phyloP scores from a whole-genome alignment of 164 flowering plant genomes.

The Chloranthus sessilifolius region DNA sequence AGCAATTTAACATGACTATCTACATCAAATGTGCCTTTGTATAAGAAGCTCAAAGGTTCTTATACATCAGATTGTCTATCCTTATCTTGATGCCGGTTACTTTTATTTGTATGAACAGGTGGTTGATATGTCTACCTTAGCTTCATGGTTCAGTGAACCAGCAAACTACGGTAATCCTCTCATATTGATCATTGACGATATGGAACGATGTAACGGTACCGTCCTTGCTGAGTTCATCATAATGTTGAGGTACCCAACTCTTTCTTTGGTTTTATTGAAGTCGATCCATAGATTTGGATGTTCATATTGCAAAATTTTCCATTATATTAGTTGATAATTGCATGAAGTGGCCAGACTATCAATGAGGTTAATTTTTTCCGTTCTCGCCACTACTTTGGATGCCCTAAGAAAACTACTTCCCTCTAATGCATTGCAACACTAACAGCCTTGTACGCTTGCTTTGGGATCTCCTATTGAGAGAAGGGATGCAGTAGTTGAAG shows the following conservation, averaged over 20 bases:
- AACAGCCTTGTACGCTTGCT: conserved; percentile 48
- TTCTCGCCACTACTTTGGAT: conserved; percentile 65
- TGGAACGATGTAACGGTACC: conserved; percentile 69
- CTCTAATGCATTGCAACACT: conserved; percentile 39
- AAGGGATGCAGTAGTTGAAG: conserved; percentile 75
- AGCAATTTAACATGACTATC: no score
- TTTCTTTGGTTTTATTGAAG: no score
- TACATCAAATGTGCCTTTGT: no score
- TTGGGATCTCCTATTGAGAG: conserved; percentile 71
- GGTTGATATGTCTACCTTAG: conserved; percentile 66
- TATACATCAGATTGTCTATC: no score
- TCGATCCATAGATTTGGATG: no score
- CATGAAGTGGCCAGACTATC: neutral
- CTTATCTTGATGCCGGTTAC: no score
- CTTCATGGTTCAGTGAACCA: conserved; percentile 77
- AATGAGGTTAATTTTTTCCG: neutral
- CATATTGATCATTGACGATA: conserved; percentile 70
- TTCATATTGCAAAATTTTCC: no score
- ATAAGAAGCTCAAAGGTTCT: no score
- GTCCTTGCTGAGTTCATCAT: conserved; percentile 74
- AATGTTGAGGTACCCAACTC: conserved; percentile 54
- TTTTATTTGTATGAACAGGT: no score
- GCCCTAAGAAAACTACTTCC: conserved; percentile 55
- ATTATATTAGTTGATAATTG: neutral
- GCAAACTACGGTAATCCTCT: conserved; percentile 44